phyloP scores from a whole-genome alignment of 345 rosid species.

The Heritiera fomes region DNA sequence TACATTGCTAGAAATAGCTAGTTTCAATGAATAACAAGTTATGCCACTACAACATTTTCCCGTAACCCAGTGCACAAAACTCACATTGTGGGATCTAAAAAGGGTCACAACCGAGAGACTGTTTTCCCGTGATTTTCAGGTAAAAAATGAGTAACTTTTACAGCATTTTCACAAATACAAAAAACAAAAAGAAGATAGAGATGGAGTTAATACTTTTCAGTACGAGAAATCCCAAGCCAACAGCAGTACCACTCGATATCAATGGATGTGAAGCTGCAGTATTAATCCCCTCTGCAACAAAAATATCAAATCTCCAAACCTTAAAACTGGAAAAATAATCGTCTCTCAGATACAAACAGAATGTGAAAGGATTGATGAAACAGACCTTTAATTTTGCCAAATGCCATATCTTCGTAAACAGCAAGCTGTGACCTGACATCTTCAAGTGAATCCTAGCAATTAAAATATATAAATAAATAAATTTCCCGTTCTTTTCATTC shows the following conservation, averaged over 20 bases:
- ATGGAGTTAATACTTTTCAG: constrained; percentile 52
- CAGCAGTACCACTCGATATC: constrained; percentile 48
- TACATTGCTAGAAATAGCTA: not conserved
- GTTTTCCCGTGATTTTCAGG: no score
- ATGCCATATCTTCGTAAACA: constrained; percentile 53
- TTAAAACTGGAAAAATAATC: not conserved
- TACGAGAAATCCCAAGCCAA: constrained; percentile 57
- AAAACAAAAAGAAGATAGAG: no score
- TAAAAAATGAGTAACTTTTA: no score
- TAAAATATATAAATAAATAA: not conserved
- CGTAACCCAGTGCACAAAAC: no score
- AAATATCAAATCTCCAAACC: not conserved
- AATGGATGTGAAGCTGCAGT: constrained; percentile 69
- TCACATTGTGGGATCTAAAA: no score
- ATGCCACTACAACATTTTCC: not conserved
- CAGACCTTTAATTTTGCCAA: constrained; percentile 73
- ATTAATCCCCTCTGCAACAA: constrained; percentile 60
- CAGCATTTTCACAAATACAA: no score
- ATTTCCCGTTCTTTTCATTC: not conserved
- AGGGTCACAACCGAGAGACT: no score
- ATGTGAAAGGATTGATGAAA: not conserved
- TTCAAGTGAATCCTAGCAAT: constrained; percentile 51
- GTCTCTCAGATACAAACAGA: not conserved
- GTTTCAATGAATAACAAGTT: not conserved
- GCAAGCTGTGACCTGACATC: constrained; percentile 56